Conservation (phyloP, 768 basidiomycete species). For the Ramaria rubella region DNA sequence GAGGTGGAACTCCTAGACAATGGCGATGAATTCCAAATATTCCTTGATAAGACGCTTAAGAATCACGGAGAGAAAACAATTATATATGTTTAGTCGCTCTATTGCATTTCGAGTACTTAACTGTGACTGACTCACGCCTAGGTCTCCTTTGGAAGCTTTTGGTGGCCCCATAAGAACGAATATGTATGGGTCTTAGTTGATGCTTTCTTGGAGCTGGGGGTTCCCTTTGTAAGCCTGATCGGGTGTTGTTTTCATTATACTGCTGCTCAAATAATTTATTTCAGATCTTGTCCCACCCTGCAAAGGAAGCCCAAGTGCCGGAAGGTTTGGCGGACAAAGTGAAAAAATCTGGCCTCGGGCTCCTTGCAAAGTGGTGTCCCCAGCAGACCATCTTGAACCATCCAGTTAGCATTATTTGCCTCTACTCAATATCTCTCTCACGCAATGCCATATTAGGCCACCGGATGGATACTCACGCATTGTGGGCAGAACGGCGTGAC, state of each 20-base stretch:
- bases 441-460: conserved; percentile 9
- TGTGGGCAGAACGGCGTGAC: conserved; percentile 21
- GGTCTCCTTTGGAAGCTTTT: conserved; percentile 20
- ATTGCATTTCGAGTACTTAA: neutral
- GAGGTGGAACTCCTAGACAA: conserved; percentile 15
- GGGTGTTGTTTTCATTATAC: neutral
- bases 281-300: conserved; percentile 19
- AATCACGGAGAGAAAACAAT: conserved; percentile 16
- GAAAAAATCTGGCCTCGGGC: conserved; percentile 15
- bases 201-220: conserved; percentile 16
- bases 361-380: conserved; percentile 18
- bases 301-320: conserved; percentile 13
- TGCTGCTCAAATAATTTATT: neutral
- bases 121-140: neutral
- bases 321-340: conserved; percentile 14
- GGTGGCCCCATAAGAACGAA: conserved; percentile 19
- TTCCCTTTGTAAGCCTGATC: conserved; percentile 18
- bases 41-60: conserved; percentile 14
- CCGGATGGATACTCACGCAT: conserved; percentile 24
- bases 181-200: conserved; percentile 20
- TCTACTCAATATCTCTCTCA: neutral
- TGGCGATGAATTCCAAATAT: conserved; percentile 10
- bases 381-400: conserved; percentile 22
- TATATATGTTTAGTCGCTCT: conserved; percentile 17
- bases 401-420: conserved; percentile 12